These are phyloP conservation scores for Carpinus fangiana DNA, from an alignment of 306 rosid species.

Conservation along the genomic window DNA sequence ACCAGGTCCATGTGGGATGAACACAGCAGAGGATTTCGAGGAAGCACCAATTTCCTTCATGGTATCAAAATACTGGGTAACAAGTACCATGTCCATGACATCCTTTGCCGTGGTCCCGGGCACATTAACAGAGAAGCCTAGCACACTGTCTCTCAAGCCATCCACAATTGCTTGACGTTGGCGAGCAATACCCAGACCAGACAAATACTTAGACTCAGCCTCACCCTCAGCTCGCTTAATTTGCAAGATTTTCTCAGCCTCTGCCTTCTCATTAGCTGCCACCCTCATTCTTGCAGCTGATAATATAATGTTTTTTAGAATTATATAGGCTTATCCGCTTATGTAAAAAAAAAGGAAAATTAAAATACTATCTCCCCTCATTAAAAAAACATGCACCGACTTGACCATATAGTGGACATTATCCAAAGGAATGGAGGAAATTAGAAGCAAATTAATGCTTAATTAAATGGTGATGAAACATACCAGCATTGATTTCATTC, in stretches of 20 bases:
- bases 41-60: conserved; percentile 96
- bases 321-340: not conserved
- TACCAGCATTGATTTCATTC: conserved; percentile 98
- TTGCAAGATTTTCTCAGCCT: conserved; percentile 90
- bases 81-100: conserved; percentile 98
- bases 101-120: conserved; percentile 90
- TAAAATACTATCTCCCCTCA: not conserved
- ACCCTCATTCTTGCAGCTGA: conserved; percentile 89
- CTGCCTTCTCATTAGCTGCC: conserved; percentile 95
- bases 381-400: too few species aligned
- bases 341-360: conserved; percentile 6
- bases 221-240: conserved; percentile 93
- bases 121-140: conserved; percentile 85
- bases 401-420: too few species aligned
- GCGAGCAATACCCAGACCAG: conserved; percentile 89
- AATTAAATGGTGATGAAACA: conserved; percentile 14
- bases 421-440: not conserved
- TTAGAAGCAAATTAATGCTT: not conserved
- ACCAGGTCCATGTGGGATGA: conserved; percentile 97
- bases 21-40: conserved; percentile 91
- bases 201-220: conserved; percentile 88
- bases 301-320: conserved; percentile 9
- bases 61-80: conserved; percentile 93
- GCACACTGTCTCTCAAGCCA: conserved; percentile 88
- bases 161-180: conserved; percentile 97